Evolutionary conservation across 306 rosid species (phyloP).

Genomic region (Abrus precatorius): DNA sequence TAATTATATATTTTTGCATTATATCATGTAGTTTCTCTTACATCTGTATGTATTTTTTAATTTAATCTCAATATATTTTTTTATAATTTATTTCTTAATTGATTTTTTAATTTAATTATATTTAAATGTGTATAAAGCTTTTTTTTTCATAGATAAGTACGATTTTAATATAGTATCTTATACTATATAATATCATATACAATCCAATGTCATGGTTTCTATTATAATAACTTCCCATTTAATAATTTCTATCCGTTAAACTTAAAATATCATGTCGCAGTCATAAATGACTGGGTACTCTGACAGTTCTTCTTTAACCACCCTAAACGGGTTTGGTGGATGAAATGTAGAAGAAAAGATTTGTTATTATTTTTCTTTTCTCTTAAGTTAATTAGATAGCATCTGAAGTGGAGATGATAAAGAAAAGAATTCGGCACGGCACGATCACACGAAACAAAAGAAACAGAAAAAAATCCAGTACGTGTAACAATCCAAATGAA

Average conservation of each 20-base stretch:
- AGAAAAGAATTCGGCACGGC: slow-evolving; percentile 14
- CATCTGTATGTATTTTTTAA: too few relatives aligned
- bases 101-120: too few relatives aligned
- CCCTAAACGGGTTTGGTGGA: slow-evolving; percentile 14
- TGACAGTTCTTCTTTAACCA: not conserved
- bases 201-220: not conserved
- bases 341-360: slow-evolving; percentile 37
- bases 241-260: not conserved
- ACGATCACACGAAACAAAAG: not conserved
- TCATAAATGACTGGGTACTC: not conserved
- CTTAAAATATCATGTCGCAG: not conserved
- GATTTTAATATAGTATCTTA: not conserved
- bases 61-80: too few relatives aligned
- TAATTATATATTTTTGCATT: not conserved
- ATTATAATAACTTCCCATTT: slow-evolving; percentile 4
- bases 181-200: not conserved
- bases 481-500: too few relatives aligned
- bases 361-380: not conserved
- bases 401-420: not conserved
- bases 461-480: not conserved
- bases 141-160: not conserved
- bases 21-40: too few relatives aligned
- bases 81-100: too few relatives aligned
- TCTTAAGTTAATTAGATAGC: slow-evolving; percentile 43
- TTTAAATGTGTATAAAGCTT: not conserved